These are phyloP conservation scores for Usnea hakonensis DNA, from an alignment of 495 filamentous ascomycete species.

Conservation along the genomic window DNA sequence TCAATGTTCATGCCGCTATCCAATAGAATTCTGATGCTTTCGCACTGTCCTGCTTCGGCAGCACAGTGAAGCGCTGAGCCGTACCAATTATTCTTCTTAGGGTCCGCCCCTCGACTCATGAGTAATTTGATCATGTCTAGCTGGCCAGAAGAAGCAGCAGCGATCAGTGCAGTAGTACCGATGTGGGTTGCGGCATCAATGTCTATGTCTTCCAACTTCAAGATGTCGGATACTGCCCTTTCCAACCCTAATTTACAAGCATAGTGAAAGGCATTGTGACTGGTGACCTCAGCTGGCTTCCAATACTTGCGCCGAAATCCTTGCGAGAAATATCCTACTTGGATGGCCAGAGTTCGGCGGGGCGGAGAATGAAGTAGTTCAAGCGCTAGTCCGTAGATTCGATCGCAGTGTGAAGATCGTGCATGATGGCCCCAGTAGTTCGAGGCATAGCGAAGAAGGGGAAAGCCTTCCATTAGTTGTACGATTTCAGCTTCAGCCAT, in stretches of 20 bases:
- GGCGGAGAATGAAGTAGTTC: conserved; percentile 5
- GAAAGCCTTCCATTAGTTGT: background rate
- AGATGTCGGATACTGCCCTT: background rate
- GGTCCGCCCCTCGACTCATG: conserved; percentile 6
- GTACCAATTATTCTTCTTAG: conserved; percentile 16
- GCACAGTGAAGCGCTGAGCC: conserved; percentile 13
- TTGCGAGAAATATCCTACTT: conserved; percentile 2
- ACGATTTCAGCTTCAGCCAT: background rate
- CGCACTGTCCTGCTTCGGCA: conserved; percentile 12
- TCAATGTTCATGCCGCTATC: conserved; percentile 6
- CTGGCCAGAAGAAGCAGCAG: conserved; percentile 11
- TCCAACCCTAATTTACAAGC: conserved; percentile 9
- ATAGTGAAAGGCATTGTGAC: background rate
- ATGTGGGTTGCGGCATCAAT: conserved; percentile 11
- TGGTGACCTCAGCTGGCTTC: conserved; percentile 4
- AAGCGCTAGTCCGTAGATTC: background rate
- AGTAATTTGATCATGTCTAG: conserved; percentile 7
- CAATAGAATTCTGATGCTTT: conserved; percentile 4
- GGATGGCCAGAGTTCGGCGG: conserved; percentile 5
- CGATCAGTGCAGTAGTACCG: conserved; percentile 12
- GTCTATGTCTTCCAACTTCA: background rate
- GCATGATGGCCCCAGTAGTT: conserved; percentile 14
- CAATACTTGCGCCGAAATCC: conserved; percentile 10
- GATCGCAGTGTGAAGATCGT: background rate
- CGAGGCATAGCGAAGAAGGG: conserved; percentile 15